Conservation (phyloP, 805 yeast species). For the Wickerhamiella brachini region DNA sequence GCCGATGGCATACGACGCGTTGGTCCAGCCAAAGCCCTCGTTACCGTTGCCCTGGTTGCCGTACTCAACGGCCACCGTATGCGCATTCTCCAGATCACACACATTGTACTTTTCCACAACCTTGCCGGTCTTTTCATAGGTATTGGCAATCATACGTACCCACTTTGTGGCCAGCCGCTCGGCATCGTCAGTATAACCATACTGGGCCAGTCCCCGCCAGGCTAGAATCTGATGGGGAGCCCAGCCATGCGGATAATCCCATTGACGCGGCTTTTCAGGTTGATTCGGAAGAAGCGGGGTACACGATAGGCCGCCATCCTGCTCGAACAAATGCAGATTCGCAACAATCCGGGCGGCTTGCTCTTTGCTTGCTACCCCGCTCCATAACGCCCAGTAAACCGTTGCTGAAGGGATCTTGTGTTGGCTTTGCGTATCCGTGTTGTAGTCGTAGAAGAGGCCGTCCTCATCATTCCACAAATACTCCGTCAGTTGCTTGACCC, state of each 20-base stretch:
- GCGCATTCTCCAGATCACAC: constrained; percentile 69
- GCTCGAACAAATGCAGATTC: constrained; percentile 61
- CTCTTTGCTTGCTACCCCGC: constrained; percentile 48
- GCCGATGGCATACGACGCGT: constrained; percentile 32
- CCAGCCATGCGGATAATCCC: constrained; percentile 99
- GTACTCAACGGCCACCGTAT: constrained; percentile 86
- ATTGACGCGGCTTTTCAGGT: constrained; percentile 70
- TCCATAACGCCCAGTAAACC: constrained; percentile 85
- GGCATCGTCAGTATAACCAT: constrained; percentile 53
- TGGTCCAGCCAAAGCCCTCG: constrained; percentile 98
- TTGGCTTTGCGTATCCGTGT: constrained; percentile 41
- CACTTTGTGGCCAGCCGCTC: constrained; percentile 70
- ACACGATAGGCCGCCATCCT: constrained; percentile 77
- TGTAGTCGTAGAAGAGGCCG: constrained; percentile 74
- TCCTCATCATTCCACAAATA: constrained; percentile 75
- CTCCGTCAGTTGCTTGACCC: constrained; percentile 45
- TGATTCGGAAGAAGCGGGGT: constrained; percentile 55
- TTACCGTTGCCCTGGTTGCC: constrained; percentile 96
- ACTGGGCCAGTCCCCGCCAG: constrained; percentile 72
- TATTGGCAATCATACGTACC: constrained; percentile 78
- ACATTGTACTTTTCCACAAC: constrained; percentile 95
- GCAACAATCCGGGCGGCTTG: constrained; percentile 56
- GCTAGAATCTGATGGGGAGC: constrained; percentile 95
- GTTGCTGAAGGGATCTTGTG: constrained; percentile 75
- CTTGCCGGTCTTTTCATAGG: constrained; percentile 84